These are phyloP conservation scores for Eragrostis tef DNA, from an alignment of 202 grass and related monocot species.

Conservation along the genomic window DNA sequence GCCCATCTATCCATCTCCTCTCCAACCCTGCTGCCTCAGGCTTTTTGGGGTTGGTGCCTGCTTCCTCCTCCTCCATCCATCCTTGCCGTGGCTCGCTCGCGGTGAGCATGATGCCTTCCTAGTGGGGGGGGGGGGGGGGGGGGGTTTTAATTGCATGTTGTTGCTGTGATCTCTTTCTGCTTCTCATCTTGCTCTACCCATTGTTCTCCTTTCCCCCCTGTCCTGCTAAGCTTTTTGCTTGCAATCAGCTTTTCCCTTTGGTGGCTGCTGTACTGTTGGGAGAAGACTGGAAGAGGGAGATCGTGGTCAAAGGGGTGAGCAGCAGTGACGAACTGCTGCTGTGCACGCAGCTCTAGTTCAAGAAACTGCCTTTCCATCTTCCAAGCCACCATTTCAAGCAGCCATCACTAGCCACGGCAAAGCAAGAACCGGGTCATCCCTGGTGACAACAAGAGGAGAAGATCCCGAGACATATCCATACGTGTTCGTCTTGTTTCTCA, in stretches of 20 bases:
- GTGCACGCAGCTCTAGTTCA: not conserved
- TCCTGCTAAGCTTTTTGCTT: constrained; percentile 48
- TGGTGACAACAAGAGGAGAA: not conserved
- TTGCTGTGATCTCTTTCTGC: constrained; percentile 33
- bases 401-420: not conserved
- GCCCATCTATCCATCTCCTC: constrained; percentile 10
- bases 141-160: constrained; percentile 54
- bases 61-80: not conserved
- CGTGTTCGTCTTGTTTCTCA: not conserved
- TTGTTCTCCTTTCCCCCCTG: not conserved
- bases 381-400: constrained; percentile 1
- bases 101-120: not conserved
- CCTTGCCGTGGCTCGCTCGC: not conserved
- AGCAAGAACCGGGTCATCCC: not conserved
- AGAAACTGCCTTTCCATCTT: not conserved
- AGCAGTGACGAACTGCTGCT: constrained; percentile 17
- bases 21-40: not conserved
- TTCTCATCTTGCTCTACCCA: not conserved
- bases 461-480: constrained; percentile 14
- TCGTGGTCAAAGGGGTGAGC: not conserved
- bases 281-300: not conserved
- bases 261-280: constrained; percentile 4
- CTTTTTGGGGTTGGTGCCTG: constrained; percentile 28
- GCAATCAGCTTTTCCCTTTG: constrained; percentile 50
- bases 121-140: not conserved